Conservation (phyloP, 164 flowering plant species). For the Berberis thunbergii region DNA sequence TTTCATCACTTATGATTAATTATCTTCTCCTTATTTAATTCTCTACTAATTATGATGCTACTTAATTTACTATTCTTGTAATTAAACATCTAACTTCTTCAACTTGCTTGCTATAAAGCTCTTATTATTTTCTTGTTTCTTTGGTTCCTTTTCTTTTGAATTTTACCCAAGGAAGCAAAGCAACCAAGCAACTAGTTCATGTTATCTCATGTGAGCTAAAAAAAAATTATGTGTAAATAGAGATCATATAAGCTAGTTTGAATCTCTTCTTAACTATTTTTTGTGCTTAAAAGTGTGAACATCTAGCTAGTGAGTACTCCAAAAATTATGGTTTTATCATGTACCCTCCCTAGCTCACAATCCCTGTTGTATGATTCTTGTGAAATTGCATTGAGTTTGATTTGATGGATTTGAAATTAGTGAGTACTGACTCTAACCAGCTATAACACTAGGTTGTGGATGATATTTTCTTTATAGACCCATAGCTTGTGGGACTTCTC, state of each 20-base stretch:
- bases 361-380: constrained; percentile 1
- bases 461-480: neutral
- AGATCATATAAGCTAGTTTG: neutral
- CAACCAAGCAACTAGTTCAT: neutral
- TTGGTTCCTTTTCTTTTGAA: neutral
- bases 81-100: constrained; percentile 4
- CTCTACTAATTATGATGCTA: neutral
- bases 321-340: neutral
- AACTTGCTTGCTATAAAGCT: neutral
- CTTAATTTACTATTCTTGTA: neutral
- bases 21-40: neutral
- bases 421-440: neutral
- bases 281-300: neutral
- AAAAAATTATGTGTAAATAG: constrained; percentile 1
- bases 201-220: neutral
- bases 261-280: neutral
- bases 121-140: constrained; percentile 2
- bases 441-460: neutral
- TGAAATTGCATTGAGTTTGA: constrained; percentile 3
- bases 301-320: constrained; percentile 2
- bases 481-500: no score
- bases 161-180: neutral
- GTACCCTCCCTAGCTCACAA: neutral
- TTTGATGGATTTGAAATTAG: constrained; percentile 6
- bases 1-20: no score